These are phyloP conservation scores for Panellus pusillus DNA, from an alignment of 768 basidiomycete species.

Conservation along the genomic window DNA sequence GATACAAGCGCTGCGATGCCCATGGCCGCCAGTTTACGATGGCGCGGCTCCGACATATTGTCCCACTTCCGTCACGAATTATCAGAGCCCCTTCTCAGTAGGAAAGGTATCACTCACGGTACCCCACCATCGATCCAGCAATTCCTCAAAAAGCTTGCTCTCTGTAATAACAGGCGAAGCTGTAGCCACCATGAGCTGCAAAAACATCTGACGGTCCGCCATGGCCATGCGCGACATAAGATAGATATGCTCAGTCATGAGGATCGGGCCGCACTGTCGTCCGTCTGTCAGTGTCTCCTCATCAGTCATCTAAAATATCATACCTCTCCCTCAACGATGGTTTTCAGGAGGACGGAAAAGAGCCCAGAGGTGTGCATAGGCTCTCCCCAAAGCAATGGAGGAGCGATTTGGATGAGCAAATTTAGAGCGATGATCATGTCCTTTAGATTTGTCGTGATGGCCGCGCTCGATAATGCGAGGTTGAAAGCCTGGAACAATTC, in stretches of 20 bases:
- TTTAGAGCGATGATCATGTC: slow-evolving; percentile 61
- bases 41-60: slow-evolving; percentile 82
- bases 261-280: slow-evolving; percentile 38
- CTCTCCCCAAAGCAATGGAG: slow-evolving; percentile 68
- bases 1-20: slow-evolving; percentile 76
- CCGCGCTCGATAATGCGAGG: slow-evolving; percentile 48
- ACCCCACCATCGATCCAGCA: slow-evolving; percentile 83
- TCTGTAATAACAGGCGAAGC: slow-evolving; percentile 52
- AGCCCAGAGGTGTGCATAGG: slow-evolving; percentile 73
- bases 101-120: slow-evolving; percentile 49
- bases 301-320: background rate
- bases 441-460: slow-evolving; percentile 55
- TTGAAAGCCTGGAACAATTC: slow-evolving; percentile 60
- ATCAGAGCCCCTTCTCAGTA: background rate
- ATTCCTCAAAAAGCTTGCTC: slow-evolving; percentile 55
- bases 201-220: slow-evolving; percentile 64
- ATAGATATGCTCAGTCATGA: slow-evolving; percentile 70
- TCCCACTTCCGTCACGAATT: slow-evolving; percentile 61
- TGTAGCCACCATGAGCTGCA: slow-evolving; percentile 67
- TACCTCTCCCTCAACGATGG: slow-evolving; percentile 69
- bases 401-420: slow-evolving; percentile 62
- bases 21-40: slow-evolving; percentile 83
- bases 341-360: slow-evolving; percentile 61
- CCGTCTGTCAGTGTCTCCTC: slow-evolving; percentile 2
- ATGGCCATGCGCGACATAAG: slow-evolving; percentile 74